phyloP scores from a whole-genome alignment of 1,139 yeast genomes.

The Taphrina sp. region DNA sequence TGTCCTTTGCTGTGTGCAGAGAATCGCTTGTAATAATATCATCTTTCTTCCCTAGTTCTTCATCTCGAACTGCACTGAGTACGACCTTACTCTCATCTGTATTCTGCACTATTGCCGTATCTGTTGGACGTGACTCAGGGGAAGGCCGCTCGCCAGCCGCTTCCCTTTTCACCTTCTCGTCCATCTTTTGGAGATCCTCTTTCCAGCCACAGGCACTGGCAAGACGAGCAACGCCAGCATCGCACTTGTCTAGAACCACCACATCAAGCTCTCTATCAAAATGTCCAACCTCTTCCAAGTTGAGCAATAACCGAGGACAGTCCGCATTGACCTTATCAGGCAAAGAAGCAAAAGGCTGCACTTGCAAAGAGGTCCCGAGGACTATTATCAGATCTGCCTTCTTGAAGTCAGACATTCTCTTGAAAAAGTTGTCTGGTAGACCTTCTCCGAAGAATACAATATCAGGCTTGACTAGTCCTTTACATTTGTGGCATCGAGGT shows the following conservation, averaged over 20 bases:
- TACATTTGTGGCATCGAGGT: constrained; percentile 57
- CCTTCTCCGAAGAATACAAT: constrained; percentile 88
- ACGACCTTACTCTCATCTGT: neutral
- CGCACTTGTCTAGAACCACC: constrained; percentile 62
- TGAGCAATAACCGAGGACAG: constrained; percentile 64
- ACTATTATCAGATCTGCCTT: constrained; percentile 78
- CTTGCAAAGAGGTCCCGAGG: constrained; percentile 89
- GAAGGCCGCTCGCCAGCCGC: too few relatives aligned
- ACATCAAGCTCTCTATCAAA: constrained; percentile 56
- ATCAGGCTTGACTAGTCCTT: constrained; percentile 82
- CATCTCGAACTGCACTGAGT: neutral
- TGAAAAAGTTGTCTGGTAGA: constrained; percentile 67
- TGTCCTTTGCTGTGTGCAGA: too few relatives aligned
- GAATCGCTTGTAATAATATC: too few relatives aligned
- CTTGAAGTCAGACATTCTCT: constrained; percentile 49
- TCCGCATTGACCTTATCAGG: constrained; percentile 57
- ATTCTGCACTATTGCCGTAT: neutral
- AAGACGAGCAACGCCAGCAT: constrained; percentile 56
- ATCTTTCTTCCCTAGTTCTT: too few relatives aligned
- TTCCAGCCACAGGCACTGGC: constrained; percentile 64
- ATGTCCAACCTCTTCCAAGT: constrained; percentile 75
- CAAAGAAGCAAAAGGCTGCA: constrained; percentile 81
- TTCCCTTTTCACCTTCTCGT: constrained; percentile 14
- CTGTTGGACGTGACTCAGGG: neutral
- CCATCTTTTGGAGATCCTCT: constrained; percentile 33